Evolutionary conservation across 2,329 filamentous ascomycete genomes (phyloP), one percentile per base, ranked within the genome.

Genomic region (Onygena corvina): DNA sequence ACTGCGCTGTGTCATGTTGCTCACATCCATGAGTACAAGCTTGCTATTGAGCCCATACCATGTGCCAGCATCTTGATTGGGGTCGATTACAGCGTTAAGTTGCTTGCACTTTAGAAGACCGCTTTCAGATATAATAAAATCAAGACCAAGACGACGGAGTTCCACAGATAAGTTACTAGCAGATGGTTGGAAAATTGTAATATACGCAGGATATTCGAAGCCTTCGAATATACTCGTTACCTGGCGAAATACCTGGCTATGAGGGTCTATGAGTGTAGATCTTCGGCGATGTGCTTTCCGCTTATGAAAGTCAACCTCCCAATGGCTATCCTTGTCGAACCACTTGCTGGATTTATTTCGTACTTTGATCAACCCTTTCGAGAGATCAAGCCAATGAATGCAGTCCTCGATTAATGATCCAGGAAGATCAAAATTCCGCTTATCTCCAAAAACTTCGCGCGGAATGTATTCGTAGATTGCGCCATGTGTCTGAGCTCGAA

Each of bases 11-110:
- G 31, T 44, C 16, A 12, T 50, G 27, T 45, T 35, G 7, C 38
- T 20, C 7, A 46, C 23, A 31, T 52, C 36, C 18, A 56, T 53
- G 4, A 81, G 56, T 0, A 80, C 62, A 0, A 81, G 62, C 52
- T 72, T 75, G 56, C 64, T 74, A 1, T 55, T 23, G 0, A 80
- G 62, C 0, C 77, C 77, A 27, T 71, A 56, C 3, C 79, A 60
- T 0, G 74, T 70, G 0, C 66, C 71, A 1, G 77, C 57, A 1
- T 58, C 56, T 53, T 79, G 76, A 8, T 66, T 23, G 0, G 52
- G 11, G 53, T 78, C 74, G 1, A 81, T 44, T 0, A 57, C 53
- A 69, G 77, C 73, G 0, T 67, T 64, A 50, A 73, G 75, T 49
- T 80, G 69, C 4, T 66, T 68, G 0, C 72, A 79, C n/a, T 56